phyloP scores from a whole-genome alignment of 2,329 filamentous ascomycete genomes.

The Verticillium klebahnii region DNA sequence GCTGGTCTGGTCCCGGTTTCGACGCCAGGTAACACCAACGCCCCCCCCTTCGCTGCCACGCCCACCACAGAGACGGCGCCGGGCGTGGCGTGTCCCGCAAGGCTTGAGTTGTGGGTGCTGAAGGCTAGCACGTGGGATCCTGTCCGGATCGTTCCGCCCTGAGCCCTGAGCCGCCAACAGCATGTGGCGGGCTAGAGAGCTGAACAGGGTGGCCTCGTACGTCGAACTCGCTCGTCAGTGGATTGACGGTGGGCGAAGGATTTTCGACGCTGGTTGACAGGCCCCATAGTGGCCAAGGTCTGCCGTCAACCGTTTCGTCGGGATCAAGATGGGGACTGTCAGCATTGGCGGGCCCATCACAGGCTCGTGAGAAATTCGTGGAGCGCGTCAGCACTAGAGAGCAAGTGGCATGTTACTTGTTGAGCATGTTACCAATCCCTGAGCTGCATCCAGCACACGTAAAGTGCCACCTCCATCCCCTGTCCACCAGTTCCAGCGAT shows the following conservation, averaged over 20 bases:
- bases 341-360: not conserved
- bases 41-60: not conserved
- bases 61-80: not conserved
- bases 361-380: not conserved
- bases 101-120: not conserved
- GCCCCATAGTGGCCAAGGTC: not conserved
- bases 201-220: not conserved
- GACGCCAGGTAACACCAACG: not conserved
- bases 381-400: not conserved
- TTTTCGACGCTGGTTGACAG: not conserved
- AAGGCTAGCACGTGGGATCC: not conserved
- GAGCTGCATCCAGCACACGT: slow-evolving; percentile 2
- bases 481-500: not conserved
- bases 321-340: not conserved
- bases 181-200: not conserved
- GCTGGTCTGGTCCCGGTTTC: not conserved
- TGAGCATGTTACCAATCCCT: not conserved
- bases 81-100: not conserved
- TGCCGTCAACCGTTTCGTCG: not conserved
- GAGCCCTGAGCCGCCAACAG: not conserved
- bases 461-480: slow-evolving; percentile 5
- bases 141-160: not conserved
- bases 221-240: too few relatives aligned
- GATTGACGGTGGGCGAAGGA: not conserved
- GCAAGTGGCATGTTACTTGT: not conserved